phyloP scores from a whole-genome alignment of 2,329 filamentous ascomycete species.

The Madurella fahalii region DNA sequence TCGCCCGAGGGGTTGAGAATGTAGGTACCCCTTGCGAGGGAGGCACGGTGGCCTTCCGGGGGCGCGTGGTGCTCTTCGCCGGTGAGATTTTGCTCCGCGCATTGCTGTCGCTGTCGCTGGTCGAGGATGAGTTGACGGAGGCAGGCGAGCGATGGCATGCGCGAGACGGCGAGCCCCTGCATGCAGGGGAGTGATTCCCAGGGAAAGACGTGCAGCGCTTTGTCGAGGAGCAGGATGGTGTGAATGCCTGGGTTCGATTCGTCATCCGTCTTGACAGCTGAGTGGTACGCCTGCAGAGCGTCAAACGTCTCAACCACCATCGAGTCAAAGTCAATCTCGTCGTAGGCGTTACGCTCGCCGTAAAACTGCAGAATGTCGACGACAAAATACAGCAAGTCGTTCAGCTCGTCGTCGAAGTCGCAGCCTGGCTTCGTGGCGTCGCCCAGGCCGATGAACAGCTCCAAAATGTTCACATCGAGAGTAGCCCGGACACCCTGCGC shows the following conservation, averaged over 20 bases:
- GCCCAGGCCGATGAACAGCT: constrained; percentile 83
- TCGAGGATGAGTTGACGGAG: constrained; percentile 72
- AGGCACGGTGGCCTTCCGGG: constrained; percentile 53
- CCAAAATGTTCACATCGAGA: constrained; percentile 63
- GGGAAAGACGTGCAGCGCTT: constrained; percentile 82
- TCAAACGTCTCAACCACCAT: constrained; percentile 88
- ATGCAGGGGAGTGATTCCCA: constrained; percentile 95
- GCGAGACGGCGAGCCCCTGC: constrained; percentile 71
- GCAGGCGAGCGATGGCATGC: constrained; percentile 81
- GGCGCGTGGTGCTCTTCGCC: constrained; percentile 10
- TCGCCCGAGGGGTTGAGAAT: constrained; percentile 89
- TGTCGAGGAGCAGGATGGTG: constrained; percentile 87
- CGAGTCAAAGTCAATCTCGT: constrained; percentile 91
- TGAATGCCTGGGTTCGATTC: constrained; percentile 51
- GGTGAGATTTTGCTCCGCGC: not conserved
- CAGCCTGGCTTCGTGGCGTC: constrained; percentile 61
- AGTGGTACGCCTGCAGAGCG: constrained; percentile 75
- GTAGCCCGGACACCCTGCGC: constrained; percentile 36
- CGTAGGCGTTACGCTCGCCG: constrained; percentile 92
- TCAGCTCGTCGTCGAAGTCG: constrained; percentile 85
- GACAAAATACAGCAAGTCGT: constrained; percentile 91
- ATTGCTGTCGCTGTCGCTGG: constrained; percentile 25
- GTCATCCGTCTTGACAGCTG: constrained; percentile 38
- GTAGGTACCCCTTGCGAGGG: constrained; percentile 59
- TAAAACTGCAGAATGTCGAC: constrained; percentile 96